A percentile compares a stretch with the other conserved stretches of the same genome.
Conservation (phyloP, 2,329 filamentous ascomycete genomes). For the Teratosphaeria viscida region DNA sequence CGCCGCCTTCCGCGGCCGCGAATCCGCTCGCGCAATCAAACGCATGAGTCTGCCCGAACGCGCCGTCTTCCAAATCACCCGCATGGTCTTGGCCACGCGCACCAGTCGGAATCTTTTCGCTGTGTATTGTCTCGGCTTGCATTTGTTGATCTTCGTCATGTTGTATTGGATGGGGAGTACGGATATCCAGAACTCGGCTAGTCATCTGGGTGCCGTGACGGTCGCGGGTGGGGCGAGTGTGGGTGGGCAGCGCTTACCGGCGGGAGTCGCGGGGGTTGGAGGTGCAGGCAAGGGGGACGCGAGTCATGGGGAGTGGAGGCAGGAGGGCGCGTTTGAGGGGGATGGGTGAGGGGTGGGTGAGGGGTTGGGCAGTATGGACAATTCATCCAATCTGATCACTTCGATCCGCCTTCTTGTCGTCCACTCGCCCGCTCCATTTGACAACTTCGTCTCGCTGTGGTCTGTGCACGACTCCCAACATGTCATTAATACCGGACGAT, state of each 20-base stretch:
- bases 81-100: conserved; percentile 80
- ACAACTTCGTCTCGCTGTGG: too few species aligned
- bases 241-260: conserved; percentile 13
- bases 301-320: conserved; percentile 25
- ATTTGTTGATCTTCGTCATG: conserved; percentile 76
- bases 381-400: too few species aligned
- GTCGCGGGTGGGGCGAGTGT: conserved; percentile 23
- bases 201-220: conserved; percentile 41
- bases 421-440: too few species aligned
- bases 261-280: conserved; percentile 9
- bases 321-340: conserved; percentile 16
- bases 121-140: conserved; percentile 77
- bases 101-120: conserved; percentile 91
- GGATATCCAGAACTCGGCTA: conserved; percentile 53
- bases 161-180: conserved; percentile 71
- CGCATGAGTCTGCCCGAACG: conserved; percentile 88
- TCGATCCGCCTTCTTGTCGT: too few species aligned
- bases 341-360: not conserved
- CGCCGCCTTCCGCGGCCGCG: conserved; percentile 86
- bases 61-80: conserved; percentile 78
- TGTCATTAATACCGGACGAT: too few species aligned
- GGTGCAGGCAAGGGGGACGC: conserved; percentile 3
- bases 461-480: too few species aligned
- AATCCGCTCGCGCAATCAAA: conserved; percentile 81
- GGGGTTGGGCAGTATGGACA: too few species aligned